Percentiles rank a stretch among this genome's conserved stretches.
Evolutionary conservation across 75 land plant species (phyloP).

Genomic region (Pinus tabuliformis): DNA sequence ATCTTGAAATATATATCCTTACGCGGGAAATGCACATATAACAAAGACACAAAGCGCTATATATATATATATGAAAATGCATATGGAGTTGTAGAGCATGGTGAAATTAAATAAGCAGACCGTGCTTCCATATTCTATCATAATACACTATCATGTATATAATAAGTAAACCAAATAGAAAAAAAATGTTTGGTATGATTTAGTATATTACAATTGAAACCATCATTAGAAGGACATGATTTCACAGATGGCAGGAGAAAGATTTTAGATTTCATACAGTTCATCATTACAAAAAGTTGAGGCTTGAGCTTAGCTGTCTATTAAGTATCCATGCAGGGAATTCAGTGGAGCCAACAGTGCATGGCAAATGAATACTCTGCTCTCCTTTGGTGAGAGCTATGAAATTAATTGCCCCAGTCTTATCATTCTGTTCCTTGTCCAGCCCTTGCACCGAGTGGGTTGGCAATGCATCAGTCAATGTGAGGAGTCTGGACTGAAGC

Average conservation of each 20-base stretch:
- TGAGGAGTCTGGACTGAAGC: constrained; percentile 66
- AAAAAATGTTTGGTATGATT: neutral
- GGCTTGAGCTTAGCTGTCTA: neutral
- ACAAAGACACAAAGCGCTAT: too few relatives aligned
- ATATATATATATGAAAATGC: too few relatives aligned
- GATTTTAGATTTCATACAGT: neutral
- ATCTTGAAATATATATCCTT: too few relatives aligned
- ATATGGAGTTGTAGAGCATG: too few relatives aligned
- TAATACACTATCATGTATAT: too few relatives aligned
- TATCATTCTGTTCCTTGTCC: constrained; percentile 53
- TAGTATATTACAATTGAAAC: neutral
- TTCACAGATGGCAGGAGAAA: neutral
- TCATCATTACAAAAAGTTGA: neutral
- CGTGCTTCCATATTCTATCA: too few relatives aligned
- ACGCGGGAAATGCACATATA: too few relatives aligned
- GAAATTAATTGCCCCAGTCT: constrained; percentile 73
- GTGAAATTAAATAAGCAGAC: too few relatives aligned
- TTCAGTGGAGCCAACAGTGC: constrained; percentile 2
- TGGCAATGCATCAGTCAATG: constrained; percentile 35
- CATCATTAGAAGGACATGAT: neutral
- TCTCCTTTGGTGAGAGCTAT: constrained; percentile 55
- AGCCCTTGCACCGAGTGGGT: neutral
- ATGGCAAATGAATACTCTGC: constrained; percentile 50
- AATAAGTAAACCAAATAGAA: neutral
- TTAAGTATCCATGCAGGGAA: neutral